phyloP scores from a whole-genome alignment of 2,329 filamentous ascomycete species.

The Colletotrichum noveboracense region DNA sequence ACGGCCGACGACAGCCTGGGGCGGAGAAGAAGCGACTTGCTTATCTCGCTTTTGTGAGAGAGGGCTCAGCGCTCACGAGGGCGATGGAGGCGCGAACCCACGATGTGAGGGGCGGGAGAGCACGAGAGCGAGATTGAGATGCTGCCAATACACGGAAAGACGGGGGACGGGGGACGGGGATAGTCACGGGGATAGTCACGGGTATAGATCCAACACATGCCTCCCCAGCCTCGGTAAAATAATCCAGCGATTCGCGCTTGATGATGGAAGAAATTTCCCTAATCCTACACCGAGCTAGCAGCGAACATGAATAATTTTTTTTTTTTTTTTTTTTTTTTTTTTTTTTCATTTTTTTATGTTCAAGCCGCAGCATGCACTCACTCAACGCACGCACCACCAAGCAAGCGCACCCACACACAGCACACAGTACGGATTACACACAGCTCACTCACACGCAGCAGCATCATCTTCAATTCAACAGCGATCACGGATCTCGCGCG shows the following conservation, averaged over 20 bases:
- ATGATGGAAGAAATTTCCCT: background rate
- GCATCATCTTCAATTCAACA: background rate
- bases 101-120: background rate
- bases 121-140: background rate
- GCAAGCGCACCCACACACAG: background rate
- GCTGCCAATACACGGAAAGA: background rate
- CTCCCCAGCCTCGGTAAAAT: constrained; percentile 2
- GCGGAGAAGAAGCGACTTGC: background rate
- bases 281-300: background rate
- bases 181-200: background rate
- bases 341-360: background rate
- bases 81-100: background rate
- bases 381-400: background rate
- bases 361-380: background rate
- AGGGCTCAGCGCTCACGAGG: background rate
- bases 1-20: background rate
- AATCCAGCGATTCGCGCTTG: background rate
- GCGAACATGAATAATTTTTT: background rate
- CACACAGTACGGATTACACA: background rate
- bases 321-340: background rate
- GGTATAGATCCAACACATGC: background rate
- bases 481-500: constrained; percentile 17
- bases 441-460: background rate
- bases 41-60: constrained; percentile 1
- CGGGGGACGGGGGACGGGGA: background rate